A percentile compares a stretch with the other conserved stretches of the same genome.
These are phyloP conservation scores for Podaxis pistillaris DNA, from an alignment of 768 basidiomycete genomes.

Conservation along the genomic window DNA sequence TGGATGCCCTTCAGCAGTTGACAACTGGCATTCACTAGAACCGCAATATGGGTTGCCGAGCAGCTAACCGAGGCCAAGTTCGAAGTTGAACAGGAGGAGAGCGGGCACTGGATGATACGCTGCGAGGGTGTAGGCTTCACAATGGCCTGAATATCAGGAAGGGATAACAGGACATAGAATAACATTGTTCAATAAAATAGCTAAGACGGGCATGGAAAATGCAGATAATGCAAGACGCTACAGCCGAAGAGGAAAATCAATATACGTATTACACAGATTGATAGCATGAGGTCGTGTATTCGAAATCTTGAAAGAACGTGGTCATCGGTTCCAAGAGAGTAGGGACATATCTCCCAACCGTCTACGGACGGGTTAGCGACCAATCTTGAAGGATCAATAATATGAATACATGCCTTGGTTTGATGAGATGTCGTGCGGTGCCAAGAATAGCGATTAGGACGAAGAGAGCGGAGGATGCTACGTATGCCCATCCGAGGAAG, in stretches of 20 bases:
- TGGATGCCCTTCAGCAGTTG: neutral
- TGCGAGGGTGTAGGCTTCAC: conserved; percentile 67
- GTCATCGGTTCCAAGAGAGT: conserved; percentile 78
- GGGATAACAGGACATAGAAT: neutral
- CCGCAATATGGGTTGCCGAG: conserved; percentile 75
- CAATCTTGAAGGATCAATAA: neutral
- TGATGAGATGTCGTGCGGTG: conserved; percentile 89
- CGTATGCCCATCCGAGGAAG: conserved; percentile 98
- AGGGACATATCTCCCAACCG: conserved; percentile 86
- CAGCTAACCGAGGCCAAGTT: conserved; percentile 69
- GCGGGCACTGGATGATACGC: conserved; percentile 43
- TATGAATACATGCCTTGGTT: conserved; percentile 65
- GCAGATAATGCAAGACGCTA: neutral
- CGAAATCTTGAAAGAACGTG: conserved; percentile 8
- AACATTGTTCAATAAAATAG: conserved; percentile 6
- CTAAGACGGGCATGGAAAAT: neutral
- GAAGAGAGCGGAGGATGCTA: conserved; percentile 85
- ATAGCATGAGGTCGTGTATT: conserved; percentile 18
- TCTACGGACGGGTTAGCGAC: conserved; percentile 34
- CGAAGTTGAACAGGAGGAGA: conserved; percentile 41
- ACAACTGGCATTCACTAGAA: conserved; percentile 28
- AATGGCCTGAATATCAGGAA: conserved; percentile 16
- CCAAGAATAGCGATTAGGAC: conserved; percentile 85
- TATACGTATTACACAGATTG: conserved; percentile 24
- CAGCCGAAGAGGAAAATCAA: neutral